Base-by-base conservation (phyloP, 1,139 yeast species). In the Blastobotrys capitulatus region DNA sequence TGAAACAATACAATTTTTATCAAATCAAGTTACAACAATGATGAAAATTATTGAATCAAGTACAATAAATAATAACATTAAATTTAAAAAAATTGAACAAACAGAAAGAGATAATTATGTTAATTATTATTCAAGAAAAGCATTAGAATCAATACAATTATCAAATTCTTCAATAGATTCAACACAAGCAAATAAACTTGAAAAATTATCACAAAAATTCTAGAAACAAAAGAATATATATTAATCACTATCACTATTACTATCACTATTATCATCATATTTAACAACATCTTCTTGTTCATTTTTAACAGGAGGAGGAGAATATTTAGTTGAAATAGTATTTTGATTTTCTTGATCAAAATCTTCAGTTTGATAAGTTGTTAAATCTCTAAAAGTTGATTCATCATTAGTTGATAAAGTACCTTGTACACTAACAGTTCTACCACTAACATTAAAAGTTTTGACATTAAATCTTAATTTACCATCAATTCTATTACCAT, bases 341-440 rank as follows among this genome's bases (percentile, higher is more conserved):
- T 9, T 26, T 15, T 32, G 13, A 16, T 19, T 40, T 9, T 29
- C 32, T 29, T 29, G 32, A 29, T 19, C 48, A 13, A 32, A 20
- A 38, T 46, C 48, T 18, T 46, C 42, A 2, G 36, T n/a, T n/a
- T 44, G 27, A 44, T 19, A 43, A 19, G 51, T 52, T 1, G 66
- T 64, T 32, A 62, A 53, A 44, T 60, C 66, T 52, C 68, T 69
- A 56, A 80, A 83, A 40, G 72, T 68, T n/a, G 32, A 29, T 6
- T 6, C 12, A 12, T 13, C 32, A 29, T 29, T 13, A 29, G 32
- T 29, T 29, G 86, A 67, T 54, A 90, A 73, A 0, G 96, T 82
- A 15, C 97, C 97, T 55, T 88, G 95, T 15, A 90, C 77, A 7
- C 94, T 83, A 18, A 89, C 82, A 52, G 88, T 83, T 65, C 82